These are phyloP conservation scores for Xerocomus potaroensis DNA, from an alignment of 768 basidiomycete species.

Conservation along the genomic window DNA sequence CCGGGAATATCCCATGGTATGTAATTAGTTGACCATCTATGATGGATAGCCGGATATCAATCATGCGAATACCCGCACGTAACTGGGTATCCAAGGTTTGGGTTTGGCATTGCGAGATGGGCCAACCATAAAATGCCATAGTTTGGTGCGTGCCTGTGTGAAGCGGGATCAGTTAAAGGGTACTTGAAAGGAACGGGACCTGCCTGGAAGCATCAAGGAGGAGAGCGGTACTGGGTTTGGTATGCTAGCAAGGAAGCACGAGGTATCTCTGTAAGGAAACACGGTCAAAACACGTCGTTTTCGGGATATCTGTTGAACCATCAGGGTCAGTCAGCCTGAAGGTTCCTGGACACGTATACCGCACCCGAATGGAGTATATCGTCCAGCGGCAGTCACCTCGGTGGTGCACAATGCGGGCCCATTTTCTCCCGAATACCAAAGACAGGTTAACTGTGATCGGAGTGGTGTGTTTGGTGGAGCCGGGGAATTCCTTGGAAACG, in stretches of 20 bases:
- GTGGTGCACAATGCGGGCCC: conserved; percentile 42
- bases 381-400: conserved; percentile 52
- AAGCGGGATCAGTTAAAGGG: background rate
- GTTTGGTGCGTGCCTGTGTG: conserved; percentile 13
- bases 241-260: conserved; percentile 55
- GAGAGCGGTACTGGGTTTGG: conserved; percentile 68
- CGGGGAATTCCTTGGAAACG: conserved; percentile 20
- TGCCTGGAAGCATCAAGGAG: conserved; percentile 74
- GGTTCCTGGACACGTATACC: conserved; percentile 15
- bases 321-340: conserved; percentile 5
- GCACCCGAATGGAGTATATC: conserved; percentile 52
- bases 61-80: conserved; percentile 68
- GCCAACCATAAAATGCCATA: conserved; percentile 84
- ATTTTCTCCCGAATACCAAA: conserved; percentile 34
- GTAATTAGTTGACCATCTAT: conserved; percentile 60
- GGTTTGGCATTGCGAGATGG: conserved; percentile 83
- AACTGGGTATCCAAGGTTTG: conserved; percentile 63
- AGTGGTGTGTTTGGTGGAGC: conserved; percentile 1
- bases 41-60: conserved; percentile 78
- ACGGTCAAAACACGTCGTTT: conserved; percentile 48
- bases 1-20: conserved; percentile 76
- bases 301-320: conserved; percentile 38
- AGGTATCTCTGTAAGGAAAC: conserved; percentile 54
- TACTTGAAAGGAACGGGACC: conserved; percentile 30
- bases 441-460: conserved; percentile 20